Evolutionary conservation across 225 moss, liverwort and hornwort genomes (phyloP), one percentile per base, ranked within the genome.

Genomic region (Rhytidiadelphus loreus): DNA sequence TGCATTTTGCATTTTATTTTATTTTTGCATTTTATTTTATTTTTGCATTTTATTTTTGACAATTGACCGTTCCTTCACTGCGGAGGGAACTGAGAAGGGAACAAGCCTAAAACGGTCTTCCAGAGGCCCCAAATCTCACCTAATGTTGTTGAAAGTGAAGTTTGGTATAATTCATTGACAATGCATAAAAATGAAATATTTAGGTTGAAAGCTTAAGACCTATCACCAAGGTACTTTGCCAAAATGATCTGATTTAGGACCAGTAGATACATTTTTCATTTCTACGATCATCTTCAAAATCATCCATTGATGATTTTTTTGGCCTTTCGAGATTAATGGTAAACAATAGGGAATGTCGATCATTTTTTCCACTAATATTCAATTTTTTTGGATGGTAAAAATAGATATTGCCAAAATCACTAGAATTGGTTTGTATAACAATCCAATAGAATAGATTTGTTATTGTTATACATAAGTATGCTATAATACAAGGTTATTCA

Each of bases 231-330:
- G 69, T 39, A 69, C 1, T 23, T n/a, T n/a, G n/a, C 5, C 12
- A 68, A 68, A 68, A 68, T 22, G 3, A 35, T 35, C 65, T n/a
- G n/a, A n/a, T n/a, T n/a, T n/a, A n/a, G n/a, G n/a, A n/a, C n/a
- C 1, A 68, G 0, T 12, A n/a, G 5, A 1, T n/a, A 68, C 12
- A 66, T n/a, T 11, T 12, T 68, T n/a, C 6, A n/a, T n/a, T 0
- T n/a, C n/a, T n/a, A n/a, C n/a, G n/a, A 22, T 68, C 20, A 68
- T 68, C 19, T n/a, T 20, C 4, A n/a, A 68, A 68, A n/a, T n/a
- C 68, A 68, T n/a, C 22, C 22, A n/a, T 68, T 68, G n/a, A 68
- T 1, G 3, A n/a, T 6, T n/a, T n/a, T n/a, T 68, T 22, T 12
- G 13, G 23, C 13, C 7, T n/a, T n/a, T 23, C 0, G 7, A 3